Conservation (phyloP, 208 protist genomes). For the Porcisia deanei region DNA sequence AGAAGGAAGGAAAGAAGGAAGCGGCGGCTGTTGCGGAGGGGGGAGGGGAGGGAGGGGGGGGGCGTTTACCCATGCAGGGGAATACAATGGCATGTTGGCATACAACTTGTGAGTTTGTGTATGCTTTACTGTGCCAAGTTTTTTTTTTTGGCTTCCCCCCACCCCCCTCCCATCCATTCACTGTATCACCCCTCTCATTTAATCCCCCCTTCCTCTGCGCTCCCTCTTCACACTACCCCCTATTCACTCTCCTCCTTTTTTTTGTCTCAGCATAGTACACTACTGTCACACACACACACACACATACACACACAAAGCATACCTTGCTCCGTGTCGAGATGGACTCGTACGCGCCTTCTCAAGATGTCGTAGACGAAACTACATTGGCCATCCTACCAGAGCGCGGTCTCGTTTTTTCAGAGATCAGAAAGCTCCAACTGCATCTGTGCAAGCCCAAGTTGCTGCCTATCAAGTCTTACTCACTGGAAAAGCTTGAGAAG, state of each 20-base stretch:
- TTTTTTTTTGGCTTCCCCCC: background rate
- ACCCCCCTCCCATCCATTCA: background rate
- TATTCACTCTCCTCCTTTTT: too few species aligned
- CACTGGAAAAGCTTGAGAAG: constrained; percentile 91
- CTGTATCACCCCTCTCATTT: too few species aligned
- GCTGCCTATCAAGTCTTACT: constrained; percentile 96
- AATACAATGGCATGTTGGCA: too few species aligned
- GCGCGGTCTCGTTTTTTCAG: constrained; percentile 79
- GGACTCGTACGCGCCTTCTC: background rate
- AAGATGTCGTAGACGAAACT: constrained; percentile 5
- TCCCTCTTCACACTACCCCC: background rate
- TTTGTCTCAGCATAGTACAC: too few species aligned
- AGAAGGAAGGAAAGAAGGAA: too few species aligned
- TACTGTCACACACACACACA: background rate
- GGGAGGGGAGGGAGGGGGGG: too few species aligned
- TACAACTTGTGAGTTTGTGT: too few species aligned
- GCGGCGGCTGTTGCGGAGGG: too few species aligned
- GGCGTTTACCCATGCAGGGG: too few species aligned
- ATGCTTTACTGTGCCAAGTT: background rate
- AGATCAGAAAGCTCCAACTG: constrained; percentile 69
- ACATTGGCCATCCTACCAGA: constrained; percentile 76
- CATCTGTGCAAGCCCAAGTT: constrained; percentile 96
- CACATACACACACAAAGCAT: background rate
- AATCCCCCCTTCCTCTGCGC: background rate
- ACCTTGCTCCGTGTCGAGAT: background rate